These are phyloP conservation scores for Paramecium bursaria DNA, from an alignment of 73 alveolate species.

Conservation along the genomic window DNA sequence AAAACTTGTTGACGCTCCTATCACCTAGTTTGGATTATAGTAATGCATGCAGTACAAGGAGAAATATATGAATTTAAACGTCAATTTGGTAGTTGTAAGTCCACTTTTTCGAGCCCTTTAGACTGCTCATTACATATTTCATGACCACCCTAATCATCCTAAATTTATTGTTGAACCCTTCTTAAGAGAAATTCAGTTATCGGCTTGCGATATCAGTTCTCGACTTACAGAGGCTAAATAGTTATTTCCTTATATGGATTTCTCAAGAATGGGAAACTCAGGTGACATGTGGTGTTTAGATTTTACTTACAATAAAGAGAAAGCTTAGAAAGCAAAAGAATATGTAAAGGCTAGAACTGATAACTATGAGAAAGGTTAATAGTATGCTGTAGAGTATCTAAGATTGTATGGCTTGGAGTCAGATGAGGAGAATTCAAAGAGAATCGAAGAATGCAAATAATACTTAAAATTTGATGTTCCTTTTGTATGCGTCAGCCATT, in stretches of 20 bases:
- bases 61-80: constrained; percentile 68
- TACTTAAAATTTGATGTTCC: neutral
- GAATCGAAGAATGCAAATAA: neutral
- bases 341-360: neutral
- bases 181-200: constrained; percentile 78
- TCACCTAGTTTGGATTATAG: constrained; percentile 73
- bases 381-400: neutral
- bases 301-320: constrained; percentile 16
- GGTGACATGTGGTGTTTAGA: constrained; percentile 21
- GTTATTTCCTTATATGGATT: constrained; percentile 17
- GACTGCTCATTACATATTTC: constrained; percentile 84
- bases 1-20: constrained; percentile 61
- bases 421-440: neutral
- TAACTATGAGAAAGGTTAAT: neutral
- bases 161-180: constrained; percentile 81
- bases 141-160: constrained; percentile 82
- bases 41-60: constrained; percentile 51
- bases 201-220: constrained; percentile 67
- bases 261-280: neutral
- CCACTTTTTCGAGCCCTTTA: constrained; percentile 92
- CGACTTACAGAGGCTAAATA: constrained; percentile 43
- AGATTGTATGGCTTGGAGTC: neutral
- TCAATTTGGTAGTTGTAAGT: constrained; percentile 87
- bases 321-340: neutral
- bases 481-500: constrained; percentile 9